Evolutionary conservation across 176 grass and related monocot species (phyloP).

Genomic region (Aechmea fasciata): DNA sequence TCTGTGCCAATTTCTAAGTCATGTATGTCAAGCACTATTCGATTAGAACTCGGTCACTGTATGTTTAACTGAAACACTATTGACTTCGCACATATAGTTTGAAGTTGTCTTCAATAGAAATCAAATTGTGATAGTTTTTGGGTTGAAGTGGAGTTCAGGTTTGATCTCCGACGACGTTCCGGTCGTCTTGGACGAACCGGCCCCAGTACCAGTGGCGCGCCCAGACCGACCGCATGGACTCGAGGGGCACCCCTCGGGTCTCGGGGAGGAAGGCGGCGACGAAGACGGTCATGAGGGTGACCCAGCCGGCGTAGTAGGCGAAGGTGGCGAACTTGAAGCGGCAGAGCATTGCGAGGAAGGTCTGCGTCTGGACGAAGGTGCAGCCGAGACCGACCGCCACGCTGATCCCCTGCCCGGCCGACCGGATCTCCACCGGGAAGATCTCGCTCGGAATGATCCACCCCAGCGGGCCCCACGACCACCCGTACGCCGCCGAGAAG

Average conservation of each 20-base stretch:
- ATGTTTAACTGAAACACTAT: too few relatives aligned
- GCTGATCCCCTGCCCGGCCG: conserved; percentile 19
- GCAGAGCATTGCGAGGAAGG: conserved; percentile 20
- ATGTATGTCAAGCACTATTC: too few relatives aligned
- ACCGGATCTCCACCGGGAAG: conserved; percentile 19
- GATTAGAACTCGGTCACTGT: too few relatives aligned
- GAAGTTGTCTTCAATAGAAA: too few relatives aligned
- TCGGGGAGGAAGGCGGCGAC: conserved; percentile 19
- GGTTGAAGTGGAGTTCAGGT: too few relatives aligned
- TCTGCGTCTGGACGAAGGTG: conserved; percentile 22
- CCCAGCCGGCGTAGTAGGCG: conserved; percentile 18
- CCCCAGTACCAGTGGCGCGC: conserved; percentile 22
- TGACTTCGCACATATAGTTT: too few relatives aligned
- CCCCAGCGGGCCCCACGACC: conserved; percentile 20
- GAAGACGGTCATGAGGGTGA: conserved; percentile 24
- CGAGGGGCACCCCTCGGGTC: conserved; percentile 17
- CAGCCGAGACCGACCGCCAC: conserved; percentile 6
- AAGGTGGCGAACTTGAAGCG: conserved; percentile 15
- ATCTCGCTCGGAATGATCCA: conserved; percentile 23
- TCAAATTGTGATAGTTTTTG: too few relatives aligned
- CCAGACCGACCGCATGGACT: conserved; percentile 13
- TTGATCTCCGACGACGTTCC: background rate
- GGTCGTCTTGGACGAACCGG: conserved; percentile 1
- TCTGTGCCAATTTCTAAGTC: too few relatives aligned
- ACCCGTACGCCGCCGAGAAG: background rate